phyloP scores from a whole-genome alignment of 345 rosid species.

The Triadica sebifera region DNA sequence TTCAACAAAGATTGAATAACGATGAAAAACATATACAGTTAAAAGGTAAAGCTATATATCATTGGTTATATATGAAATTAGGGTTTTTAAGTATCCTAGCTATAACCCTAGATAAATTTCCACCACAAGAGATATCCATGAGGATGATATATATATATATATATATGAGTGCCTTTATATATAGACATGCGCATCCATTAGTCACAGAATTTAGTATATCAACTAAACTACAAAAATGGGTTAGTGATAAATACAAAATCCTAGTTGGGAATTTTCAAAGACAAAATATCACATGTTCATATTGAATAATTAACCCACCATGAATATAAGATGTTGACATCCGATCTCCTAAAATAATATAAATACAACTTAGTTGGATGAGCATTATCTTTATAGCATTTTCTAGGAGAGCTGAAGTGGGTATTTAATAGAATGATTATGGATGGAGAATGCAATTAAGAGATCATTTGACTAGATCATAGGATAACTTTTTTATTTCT shows the following conservation, averaged over 20 bases:
- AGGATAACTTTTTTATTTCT: too few species aligned
- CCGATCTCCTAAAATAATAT: background rate
- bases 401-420: background rate
- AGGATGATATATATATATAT: background rate
- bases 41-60: background rate
- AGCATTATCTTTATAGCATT: background rate
- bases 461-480: background rate
- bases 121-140: slow-evolving; percentile 13
- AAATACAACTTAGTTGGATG: slow-evolving; percentile 4
- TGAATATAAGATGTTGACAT: background rate
- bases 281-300: slow-evolving; percentile 28
- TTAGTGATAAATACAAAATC: slow-evolving; percentile 21
- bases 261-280: slow-evolving; percentile 24
- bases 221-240: slow-evolving; percentile 12
- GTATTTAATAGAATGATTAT: background rate
- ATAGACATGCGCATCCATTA: too few species aligned
- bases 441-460: background rate
- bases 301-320: background rate
- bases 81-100: slow-evolving; percentile 10
- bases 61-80: background rate
- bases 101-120: slow-evolving; percentile 22
- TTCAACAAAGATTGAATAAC: background rate
- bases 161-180: too few species aligned
- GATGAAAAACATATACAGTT: background rate
- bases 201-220: background rate